A percentile compares a stretch with the other conserved stretches of the same genome.
These are phyloP conservation scores for Scalesia atractyloides DNA, from an alignment of 129 eudicot genomes.

Conservation along the genomic window DNA sequence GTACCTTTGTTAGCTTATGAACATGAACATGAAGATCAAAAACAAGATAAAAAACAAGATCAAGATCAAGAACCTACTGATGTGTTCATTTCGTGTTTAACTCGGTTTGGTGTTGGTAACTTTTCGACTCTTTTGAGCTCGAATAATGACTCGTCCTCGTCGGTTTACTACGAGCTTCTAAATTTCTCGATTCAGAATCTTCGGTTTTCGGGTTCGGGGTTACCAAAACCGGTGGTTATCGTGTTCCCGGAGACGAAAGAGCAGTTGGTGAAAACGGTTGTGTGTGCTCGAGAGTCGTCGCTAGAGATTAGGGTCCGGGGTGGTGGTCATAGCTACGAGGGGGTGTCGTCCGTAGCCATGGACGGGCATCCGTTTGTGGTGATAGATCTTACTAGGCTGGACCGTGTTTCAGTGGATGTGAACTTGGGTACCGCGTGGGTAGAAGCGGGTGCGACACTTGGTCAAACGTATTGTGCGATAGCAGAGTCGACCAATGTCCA, in stretches of 20 bases:
- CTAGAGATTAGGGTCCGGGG: slow-evolving; percentile 61
- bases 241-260: slow-evolving; percentile 61
- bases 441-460: slow-evolving; percentile 87
- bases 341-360: slow-evolving; percentile 48
- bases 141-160: slow-evolving; percentile 24
- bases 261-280: slow-evolving; percentile 42
- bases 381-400: slow-evolving; percentile 62
- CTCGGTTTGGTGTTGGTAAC: slow-evolving; percentile 46
- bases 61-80: slow-evolving; percentile 18
- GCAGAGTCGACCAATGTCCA: slow-evolving; percentile 42
- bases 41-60: not conserved
- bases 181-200: slow-evolving; percentile 74
- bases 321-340: slow-evolving; percentile 90
- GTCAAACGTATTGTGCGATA: slow-evolving; percentile 57
- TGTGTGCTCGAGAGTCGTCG: slow-evolving; percentile 40
- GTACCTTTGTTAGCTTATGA: slow-evolving; percentile 6
- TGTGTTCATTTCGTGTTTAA: slow-evolving; percentile 43
- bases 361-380: slow-evolving; percentile 54
- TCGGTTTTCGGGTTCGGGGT: slow-evolving; percentile 33
- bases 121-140: slow-evolving; percentile 41
- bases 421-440: slow-evolving; percentile 64
- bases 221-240: slow-evolving; percentile 68
- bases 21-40: not conserved
- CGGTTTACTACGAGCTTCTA: slow-evolving; percentile 44
- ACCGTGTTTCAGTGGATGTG: slow-evolving; percentile 51